Evolutionary conservation across 2,329 filamentous ascomycete species (phyloP).

Genomic region (Leptoxyphium fumago): DNA sequence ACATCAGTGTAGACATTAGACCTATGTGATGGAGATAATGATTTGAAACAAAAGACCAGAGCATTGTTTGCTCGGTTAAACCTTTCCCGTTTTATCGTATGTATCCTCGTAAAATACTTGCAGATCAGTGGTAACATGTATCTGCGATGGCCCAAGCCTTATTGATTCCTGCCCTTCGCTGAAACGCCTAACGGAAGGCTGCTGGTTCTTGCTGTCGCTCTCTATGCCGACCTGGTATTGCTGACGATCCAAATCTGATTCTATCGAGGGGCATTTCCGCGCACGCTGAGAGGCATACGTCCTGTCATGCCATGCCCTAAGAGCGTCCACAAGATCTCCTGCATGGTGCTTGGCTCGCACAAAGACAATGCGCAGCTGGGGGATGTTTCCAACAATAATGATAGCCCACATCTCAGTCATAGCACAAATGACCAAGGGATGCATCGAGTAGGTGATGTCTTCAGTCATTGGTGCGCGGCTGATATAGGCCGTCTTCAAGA

Average conservation of each 20-base stretch:
- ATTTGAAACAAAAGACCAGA: no score
- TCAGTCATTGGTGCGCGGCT: constrained; percentile 1
- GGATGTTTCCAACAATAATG: constrained; percentile 10
- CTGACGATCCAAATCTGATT: background rate
- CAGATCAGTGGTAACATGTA: background rate
- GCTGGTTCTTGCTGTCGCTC: background rate
- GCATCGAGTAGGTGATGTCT: constrained; percentile 2
- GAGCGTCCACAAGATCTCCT: background rate
- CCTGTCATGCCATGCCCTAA: background rate
- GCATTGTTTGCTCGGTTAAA: no score
- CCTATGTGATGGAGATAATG: no score
- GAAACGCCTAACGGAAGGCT: background rate
- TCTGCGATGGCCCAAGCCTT: background rate
- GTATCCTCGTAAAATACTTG: background rate
- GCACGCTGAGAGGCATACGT: background rate
- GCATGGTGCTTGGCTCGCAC: background rate
- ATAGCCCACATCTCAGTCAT: constrained; percentile 10
- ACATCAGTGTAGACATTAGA: no score
- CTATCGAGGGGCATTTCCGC: background rate
- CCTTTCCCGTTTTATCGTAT: background rate
- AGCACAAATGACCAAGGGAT: constrained; percentile 4
- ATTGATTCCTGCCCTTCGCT: background rate
- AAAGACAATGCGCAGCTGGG: constrained; percentile 6
- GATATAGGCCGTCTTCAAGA: constrained; percentile 5
- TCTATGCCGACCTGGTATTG: background rate